These are phyloP conservation scores for Diplodia mutila DNA, from an alignment of 2,329 filamentous ascomycete genomes.

Conservation along the genomic window DNA sequence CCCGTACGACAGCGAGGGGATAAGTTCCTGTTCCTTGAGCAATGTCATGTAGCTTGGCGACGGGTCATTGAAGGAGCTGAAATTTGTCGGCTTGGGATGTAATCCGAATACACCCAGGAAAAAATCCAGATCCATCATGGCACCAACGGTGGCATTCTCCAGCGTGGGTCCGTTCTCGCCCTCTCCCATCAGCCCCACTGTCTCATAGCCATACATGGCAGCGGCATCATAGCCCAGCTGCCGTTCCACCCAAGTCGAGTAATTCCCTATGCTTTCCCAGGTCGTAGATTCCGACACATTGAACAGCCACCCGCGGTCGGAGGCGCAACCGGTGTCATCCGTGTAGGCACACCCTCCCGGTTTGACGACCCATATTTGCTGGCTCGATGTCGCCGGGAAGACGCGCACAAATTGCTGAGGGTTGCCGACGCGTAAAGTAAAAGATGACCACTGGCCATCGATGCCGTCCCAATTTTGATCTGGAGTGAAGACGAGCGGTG, in stretches of 20 bases:
- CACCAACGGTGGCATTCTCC: slow-evolving; percentile 43
- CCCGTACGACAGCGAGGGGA: slow-evolving; percentile 44
- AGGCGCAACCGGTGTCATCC: slow-evolving; percentile 28
- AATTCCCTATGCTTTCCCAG: slow-evolving; percentile 41
- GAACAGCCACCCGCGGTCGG: slow-evolving; percentile 36
- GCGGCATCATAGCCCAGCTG: slow-evolving; percentile 36
- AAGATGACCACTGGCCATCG: slow-evolving; percentile 40
- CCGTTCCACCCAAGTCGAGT: slow-evolving; percentile 33
- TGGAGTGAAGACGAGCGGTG: slow-evolving; percentile 39
- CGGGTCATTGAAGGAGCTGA: slow-evolving; percentile 41
- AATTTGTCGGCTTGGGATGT: slow-evolving; percentile 44
- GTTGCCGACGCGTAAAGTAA: slow-evolving; percentile 37
- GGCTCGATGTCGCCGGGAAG: slow-evolving; percentile 40
- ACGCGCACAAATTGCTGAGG: slow-evolving; percentile 37
- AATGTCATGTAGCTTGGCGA: slow-evolving; percentile 38
- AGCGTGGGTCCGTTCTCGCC: slow-evolving; percentile 36
- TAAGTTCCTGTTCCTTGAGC: slow-evolving; percentile 35
- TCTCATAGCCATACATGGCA: slow-evolving; percentile 43
- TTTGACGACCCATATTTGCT: slow-evolving; percentile 40
- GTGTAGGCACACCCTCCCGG: slow-evolving; percentile 40
- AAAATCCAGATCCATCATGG: slow-evolving; percentile 40
- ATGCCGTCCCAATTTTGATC: slow-evolving; percentile 43
- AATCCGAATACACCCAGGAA: slow-evolving; percentile 47
- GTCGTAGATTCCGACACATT: slow-evolving; percentile 38
- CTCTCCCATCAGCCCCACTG: slow-evolving; percentile 36